Percentiles rank a stretch among this genome's conserved stretches.
phyloP scores from a whole-genome alignment of 1,284 basidiomycete genomes.

The Rhodotorula sp. region DNA sequence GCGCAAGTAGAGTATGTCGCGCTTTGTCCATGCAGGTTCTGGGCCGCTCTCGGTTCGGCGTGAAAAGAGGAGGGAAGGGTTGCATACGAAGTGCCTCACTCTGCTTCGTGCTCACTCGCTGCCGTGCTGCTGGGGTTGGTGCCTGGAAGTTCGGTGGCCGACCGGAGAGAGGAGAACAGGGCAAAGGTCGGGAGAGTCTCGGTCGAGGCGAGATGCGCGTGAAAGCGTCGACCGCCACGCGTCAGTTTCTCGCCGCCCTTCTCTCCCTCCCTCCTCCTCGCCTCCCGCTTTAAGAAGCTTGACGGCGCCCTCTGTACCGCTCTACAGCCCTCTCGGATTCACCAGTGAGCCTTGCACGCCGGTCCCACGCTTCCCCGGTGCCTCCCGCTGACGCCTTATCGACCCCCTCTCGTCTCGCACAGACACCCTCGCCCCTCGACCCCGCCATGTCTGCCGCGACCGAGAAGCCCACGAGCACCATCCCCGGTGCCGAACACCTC shows the following conservation, averaged over 20 bases:
- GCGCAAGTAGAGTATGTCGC: not conserved
- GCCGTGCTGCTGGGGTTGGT: too few relatives aligned
- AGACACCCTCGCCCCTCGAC: not conserved
- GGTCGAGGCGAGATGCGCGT: not conserved
- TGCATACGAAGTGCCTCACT: too few relatives aligned
- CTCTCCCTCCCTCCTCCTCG: not conserved
- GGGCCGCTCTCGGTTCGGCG: not conserved
- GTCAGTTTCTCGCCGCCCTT: too few relatives aligned
- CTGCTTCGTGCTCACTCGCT: too few relatives aligned
- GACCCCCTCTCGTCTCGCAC: not conserved
- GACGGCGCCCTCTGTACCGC: too few relatives aligned
- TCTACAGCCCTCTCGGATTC: too few relatives aligned
- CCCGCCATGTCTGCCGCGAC: constrained; percentile 1
- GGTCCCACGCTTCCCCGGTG: too few relatives aligned
- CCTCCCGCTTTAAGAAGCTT: not conserved
- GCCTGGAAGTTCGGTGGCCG: too few relatives aligned
- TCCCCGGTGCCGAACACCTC: constrained; percentile 1
- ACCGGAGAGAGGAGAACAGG: too few relatives aligned
- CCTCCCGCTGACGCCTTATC: not conserved
- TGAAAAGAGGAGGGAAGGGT: not conserved
- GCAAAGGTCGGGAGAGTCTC: too few relatives aligned
- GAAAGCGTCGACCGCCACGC: not conserved
- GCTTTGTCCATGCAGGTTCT: not conserved
- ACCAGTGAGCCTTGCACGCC: too few relatives aligned
- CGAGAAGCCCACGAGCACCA: constrained; percentile 1